Evolutionary conservation across 306 rosid genomes (phyloP).

Genomic region (Argentina anserina): DNA sequence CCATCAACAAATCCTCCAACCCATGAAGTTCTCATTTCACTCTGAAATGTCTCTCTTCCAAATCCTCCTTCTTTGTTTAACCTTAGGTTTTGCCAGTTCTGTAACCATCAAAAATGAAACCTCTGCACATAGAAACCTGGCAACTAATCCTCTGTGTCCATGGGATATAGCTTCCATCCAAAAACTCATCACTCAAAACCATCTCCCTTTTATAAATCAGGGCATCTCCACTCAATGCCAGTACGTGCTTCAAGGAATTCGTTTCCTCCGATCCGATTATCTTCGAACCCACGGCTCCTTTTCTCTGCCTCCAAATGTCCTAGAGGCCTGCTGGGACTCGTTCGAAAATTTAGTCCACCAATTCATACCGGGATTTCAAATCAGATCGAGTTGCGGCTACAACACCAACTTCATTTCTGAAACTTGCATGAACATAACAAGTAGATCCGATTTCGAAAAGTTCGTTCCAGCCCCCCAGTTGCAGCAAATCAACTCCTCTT

Average conservation of each 20-base stretch:
- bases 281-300: slow-evolving; percentile 13
- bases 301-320: slow-evolving; percentile 3
- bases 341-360: not conserved
- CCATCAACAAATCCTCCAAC: not conserved
- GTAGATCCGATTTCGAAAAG: slow-evolving; percentile 15
- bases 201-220: not conserved
- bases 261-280: slow-evolving; percentile 21
- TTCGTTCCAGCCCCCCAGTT: slow-evolving; percentile 5
- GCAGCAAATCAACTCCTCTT: slow-evolving; percentile 10
- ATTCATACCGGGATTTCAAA: slow-evolving; percentile 8
- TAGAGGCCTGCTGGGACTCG: slow-evolving; percentile 22
- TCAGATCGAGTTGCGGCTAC: slow-evolving; percentile 11
- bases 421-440: slow-evolving; percentile 13
- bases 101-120: not conserved
- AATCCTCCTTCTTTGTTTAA: not conserved
- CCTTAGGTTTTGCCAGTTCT: not conserved
- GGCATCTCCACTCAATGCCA: slow-evolving; percentile 15
- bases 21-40: not conserved
- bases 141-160: slow-evolving; percentile 1
- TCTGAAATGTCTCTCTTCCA: not conserved
- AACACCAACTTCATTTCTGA: slow-evolving; percentile 24
- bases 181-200: not conserved
- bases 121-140: not conserved
- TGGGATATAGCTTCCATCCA: slow-evolving; percentile 2
- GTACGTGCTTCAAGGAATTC: slow-evolving; percentile 17